Evolutionary conservation across 805 yeast species (phyloP).

Genomic region (Metschnikowia reukaufii): DNA sequence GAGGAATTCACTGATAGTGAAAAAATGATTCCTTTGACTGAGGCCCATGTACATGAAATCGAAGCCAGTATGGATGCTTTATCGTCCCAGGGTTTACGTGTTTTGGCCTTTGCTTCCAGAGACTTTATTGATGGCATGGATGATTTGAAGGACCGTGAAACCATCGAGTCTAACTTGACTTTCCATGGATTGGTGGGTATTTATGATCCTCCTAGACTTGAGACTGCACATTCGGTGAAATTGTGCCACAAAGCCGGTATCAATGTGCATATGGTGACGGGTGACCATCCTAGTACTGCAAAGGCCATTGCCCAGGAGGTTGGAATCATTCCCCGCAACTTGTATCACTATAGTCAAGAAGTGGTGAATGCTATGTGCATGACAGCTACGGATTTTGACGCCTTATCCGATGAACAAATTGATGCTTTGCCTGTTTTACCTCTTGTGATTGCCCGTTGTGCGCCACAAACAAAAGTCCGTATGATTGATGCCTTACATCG

Average conservation of each 20-base stretch:
- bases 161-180: constrained; percentile 19
- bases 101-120: constrained; percentile 22
- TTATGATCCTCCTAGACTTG: constrained; percentile 23
- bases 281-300: constrained; percentile 25
- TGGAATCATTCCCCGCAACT: constrained; percentile 37
- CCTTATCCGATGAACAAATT: constrained; percentile 56
- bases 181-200: constrained; percentile 24
- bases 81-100: constrained; percentile 23
- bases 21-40: constrained; percentile 19
- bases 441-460: constrained; percentile 77
- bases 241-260: constrained; percentile 23
- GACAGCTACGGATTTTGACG: constrained; percentile 74
- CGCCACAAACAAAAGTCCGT: constrained; percentile 78
- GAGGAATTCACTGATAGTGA: constrained; percentile 20
- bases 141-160: constrained; percentile 19
- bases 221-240: constrained; percentile 21
- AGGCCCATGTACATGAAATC: constrained; percentile 15
- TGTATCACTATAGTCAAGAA: constrained; percentile 54
- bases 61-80: constrained; percentile 22
- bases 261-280: constrained; percentile 24
- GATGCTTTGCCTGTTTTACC: constrained; percentile 66
- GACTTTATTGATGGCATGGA: constrained; percentile 14
- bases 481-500: constrained; percentile 71
- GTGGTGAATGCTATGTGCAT: constrained; percentile 67
- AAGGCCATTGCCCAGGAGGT: constrained; percentile 25